Conservation (phyloP, 768 basidiomycete genomes). For the Collybia nuda region DNA sequence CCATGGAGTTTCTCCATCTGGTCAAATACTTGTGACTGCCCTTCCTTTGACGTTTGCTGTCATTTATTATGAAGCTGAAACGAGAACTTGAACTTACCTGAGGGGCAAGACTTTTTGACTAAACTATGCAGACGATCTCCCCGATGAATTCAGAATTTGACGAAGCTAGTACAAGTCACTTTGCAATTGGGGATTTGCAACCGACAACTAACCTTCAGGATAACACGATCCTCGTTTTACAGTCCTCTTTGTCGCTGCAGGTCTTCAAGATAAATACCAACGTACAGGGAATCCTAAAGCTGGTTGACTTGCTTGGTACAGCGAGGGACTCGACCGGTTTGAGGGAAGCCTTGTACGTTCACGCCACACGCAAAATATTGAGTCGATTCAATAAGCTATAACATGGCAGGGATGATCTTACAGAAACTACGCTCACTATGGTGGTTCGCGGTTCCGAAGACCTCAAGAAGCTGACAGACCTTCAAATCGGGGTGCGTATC, state of each 20-base stretch:
- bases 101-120: no score
- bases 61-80: no score
- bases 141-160: slow-evolving; percentile 55
- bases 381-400: background rate
- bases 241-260: slow-evolving; percentile 83
- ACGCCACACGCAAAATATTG: no score
- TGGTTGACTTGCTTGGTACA: slow-evolving; percentile 94
- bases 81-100: no score
- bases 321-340: slow-evolving; percentile 74
- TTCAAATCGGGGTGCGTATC: slow-evolving; percentile 51
- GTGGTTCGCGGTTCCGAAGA: slow-evolving; percentile 93
- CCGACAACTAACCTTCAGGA: slow-evolving; percentile 45
- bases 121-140: no score
- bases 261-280: slow-evolving; percentile 99
- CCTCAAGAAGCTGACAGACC: slow-evolving; percentile 79
- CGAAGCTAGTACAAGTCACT: slow-evolving; percentile 44
- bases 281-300: slow-evolving; percentile 90
- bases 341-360: slow-evolving; percentile 80
- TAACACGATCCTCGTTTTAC: slow-evolving; percentile 70
- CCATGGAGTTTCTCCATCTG: no score
- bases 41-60: no score
- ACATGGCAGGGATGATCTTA: slow-evolving; percentile 77
- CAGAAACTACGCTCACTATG: slow-evolving; percentile 92
- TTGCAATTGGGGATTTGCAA: no score
- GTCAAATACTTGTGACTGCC: no score